Conservation (phyloP, 257 asterid species). For the Fraxinus anomala region DNA sequence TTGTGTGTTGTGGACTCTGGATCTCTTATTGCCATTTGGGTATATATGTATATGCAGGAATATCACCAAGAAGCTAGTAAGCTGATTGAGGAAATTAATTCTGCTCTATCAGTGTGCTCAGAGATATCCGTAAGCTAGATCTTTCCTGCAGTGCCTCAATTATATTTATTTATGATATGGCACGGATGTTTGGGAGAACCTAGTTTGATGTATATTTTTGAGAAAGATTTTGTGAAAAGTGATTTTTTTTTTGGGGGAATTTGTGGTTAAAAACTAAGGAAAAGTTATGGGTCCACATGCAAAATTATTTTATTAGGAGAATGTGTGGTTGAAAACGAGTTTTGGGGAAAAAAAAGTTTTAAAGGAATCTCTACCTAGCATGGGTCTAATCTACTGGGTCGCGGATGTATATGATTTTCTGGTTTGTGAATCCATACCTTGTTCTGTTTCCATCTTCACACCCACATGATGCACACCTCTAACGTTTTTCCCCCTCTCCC, state of each 20-base stretch:
- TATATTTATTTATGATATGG: not conserved
- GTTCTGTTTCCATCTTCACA: not conserved
- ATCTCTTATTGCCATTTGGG: slow-evolving; percentile 23
- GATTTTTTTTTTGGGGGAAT: no score
- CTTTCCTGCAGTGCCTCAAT: slow-evolving; percentile 23
- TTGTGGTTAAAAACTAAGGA: no score
- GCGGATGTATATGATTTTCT: slow-evolving; percentile 10
- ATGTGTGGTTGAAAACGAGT: no score
- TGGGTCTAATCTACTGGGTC: slow-evolving; percentile 3
- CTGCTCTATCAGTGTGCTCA: slow-evolving; percentile 49
- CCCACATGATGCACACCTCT: not conserved
- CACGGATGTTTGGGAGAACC: not conserved
- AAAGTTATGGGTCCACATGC: no score
- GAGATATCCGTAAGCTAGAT: slow-evolving; percentile 57
- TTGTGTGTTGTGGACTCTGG: slow-evolving; percentile 26
- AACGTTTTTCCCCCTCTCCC: not conserved
- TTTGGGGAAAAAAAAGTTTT: no score
- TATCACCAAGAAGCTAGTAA: slow-evolving; percentile 55
- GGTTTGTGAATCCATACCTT: slow-evolving; percentile 6
- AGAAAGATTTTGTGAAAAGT: no score
- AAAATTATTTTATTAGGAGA: no score
- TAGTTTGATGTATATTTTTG: no score
- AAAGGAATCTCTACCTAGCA: no score
- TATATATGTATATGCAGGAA: slow-evolving; percentile 46
- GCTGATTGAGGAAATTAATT: slow-evolving; percentile 68